Conservation (phyloP, 768 basidiomycete species). For the Naganishia vishniacii region DNA sequence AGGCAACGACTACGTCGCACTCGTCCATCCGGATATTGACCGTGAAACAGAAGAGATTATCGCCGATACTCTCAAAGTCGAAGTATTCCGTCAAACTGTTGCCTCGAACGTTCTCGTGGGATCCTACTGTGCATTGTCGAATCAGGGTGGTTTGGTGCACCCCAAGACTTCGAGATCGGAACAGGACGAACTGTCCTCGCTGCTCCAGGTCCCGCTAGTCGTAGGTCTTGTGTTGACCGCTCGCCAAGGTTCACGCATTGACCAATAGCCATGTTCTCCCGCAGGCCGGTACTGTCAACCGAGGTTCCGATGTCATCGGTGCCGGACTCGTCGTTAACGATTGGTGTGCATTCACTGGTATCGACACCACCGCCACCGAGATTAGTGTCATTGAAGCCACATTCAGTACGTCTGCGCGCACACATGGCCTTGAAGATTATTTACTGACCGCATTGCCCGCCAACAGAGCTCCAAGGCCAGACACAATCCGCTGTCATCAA, state of each 20-base stretch:
- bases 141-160: constrained; percentile 96
- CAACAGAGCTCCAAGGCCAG: constrained; percentile 75
- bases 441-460: constrained; percentile 13
- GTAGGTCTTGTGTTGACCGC: constrained; percentile 54
- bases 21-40: constrained; percentile 96
- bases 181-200: constrained; percentile 89
- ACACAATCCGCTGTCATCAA: constrained; percentile 74
- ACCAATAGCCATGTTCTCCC: background rate
- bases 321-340: constrained; percentile 98
- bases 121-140: constrained; percentile 87
- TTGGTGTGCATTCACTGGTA: constrained; percentile 98
- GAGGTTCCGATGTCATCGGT: constrained; percentile 95
- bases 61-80: constrained; percentile 96
- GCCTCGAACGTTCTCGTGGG: constrained; percentile 96
- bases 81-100: constrained; percentile 95
- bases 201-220: constrained; percentile 90
- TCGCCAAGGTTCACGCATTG: background rate
- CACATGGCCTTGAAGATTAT: background rate
- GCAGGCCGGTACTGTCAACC: constrained; percentile 95
- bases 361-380: constrained; percentile 99
- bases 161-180: constrained; percentile 95
- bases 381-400: constrained; percentile 96
- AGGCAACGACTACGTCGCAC: constrained; percentile 90
- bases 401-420: constrained; percentile 67
- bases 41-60: constrained; percentile 99